Conservation (phyloP, 1,139 yeast species). For the Magnusiomyces ingens region DNA sequence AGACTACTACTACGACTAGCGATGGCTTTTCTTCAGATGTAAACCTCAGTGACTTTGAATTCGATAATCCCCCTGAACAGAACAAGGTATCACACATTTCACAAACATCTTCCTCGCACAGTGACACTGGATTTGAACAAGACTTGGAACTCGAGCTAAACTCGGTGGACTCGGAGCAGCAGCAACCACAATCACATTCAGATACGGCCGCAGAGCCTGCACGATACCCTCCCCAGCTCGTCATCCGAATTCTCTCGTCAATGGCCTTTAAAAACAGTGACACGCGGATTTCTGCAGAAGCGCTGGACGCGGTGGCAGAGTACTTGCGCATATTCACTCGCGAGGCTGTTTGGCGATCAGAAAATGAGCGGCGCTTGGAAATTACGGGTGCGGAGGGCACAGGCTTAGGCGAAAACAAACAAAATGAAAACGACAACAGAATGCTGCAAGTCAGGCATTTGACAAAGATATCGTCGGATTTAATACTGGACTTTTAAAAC, state of each 20-base stretch:
- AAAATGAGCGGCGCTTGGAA: slow-evolving; percentile 13
- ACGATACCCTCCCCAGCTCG: slow-evolving; percentile 18
- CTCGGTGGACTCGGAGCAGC: no score
- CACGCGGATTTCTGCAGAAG: slow-evolving; percentile 23
- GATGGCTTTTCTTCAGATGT: no score
- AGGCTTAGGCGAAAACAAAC: neutral
- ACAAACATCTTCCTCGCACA: no score
- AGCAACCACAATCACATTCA: neutral
- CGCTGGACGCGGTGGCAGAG: slow-evolving; percentile 27
- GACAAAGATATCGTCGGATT: neutral
- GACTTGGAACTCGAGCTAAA: no score
- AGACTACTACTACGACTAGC: no score
- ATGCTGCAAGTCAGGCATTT: slow-evolving; percentile 1
- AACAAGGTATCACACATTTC: no score
- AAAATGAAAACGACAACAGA: neutral
- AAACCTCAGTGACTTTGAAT: no score
- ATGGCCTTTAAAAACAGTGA: slow-evolving; percentile 24
- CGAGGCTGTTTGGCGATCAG: slow-evolving; percentile 31
- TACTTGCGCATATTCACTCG: slow-evolving; percentile 30
- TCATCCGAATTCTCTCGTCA: slow-evolving; percentile 22
- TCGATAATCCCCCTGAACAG: no score
- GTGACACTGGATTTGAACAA: no score
- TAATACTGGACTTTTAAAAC: neutral
- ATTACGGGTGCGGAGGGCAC: no score
- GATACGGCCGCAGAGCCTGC: neutral